Conservation (phyloP, 345 rosid species). For the Erodium maritimum region DNA sequence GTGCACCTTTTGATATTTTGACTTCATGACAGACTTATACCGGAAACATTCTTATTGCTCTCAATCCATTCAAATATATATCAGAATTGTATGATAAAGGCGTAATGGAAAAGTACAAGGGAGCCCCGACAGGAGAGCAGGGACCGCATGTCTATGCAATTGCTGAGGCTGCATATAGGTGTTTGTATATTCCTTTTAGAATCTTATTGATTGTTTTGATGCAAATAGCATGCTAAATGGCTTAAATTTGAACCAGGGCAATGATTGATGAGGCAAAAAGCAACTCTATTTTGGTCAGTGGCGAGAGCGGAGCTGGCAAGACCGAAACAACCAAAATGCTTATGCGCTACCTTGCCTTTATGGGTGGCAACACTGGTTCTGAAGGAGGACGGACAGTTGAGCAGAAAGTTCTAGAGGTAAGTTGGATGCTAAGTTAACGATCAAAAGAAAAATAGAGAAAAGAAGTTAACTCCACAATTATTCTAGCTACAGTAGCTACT, state of each 20-base stretch:
- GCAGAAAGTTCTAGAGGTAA: slow-evolving; percentile 74
- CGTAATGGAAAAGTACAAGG: slow-evolving; percentile 63
- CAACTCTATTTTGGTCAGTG: slow-evolving; percentile 83
- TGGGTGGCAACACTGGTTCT: slow-evolving; percentile 58
- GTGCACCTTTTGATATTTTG: neutral
- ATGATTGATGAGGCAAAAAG: slow-evolving; percentile 70
- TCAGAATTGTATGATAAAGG: slow-evolving; percentile 34
- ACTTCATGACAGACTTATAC: slow-evolving; percentile 66
- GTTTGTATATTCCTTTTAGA: neutral
- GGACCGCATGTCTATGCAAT: slow-evolving; percentile 81
- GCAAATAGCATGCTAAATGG: neutral
- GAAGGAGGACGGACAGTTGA: slow-evolving; percentile 72
- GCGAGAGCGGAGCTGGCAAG: slow-evolving; percentile 97
- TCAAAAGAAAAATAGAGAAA: no score
- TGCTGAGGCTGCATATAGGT: slow-evolving; percentile 78
- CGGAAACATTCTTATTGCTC: slow-evolving; percentile 83
- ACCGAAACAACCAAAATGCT: slow-evolving; percentile 94
- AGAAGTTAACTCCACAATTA: no score
- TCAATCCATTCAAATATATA: slow-evolving; percentile 85
- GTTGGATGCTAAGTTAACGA: slow-evolving; percentile 7
- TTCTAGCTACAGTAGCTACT: no score
- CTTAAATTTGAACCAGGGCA: slow-evolving; percentile 31
- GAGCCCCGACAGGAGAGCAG: slow-evolving; percentile 34
- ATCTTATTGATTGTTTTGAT: neutral
- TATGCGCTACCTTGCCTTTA: slow-evolving; percentile 81